Evolutionary conservation across 495 filamentous ascomycete genomes (phyloP).

Genomic region (Hypoxylon crocopeplum): DNA sequence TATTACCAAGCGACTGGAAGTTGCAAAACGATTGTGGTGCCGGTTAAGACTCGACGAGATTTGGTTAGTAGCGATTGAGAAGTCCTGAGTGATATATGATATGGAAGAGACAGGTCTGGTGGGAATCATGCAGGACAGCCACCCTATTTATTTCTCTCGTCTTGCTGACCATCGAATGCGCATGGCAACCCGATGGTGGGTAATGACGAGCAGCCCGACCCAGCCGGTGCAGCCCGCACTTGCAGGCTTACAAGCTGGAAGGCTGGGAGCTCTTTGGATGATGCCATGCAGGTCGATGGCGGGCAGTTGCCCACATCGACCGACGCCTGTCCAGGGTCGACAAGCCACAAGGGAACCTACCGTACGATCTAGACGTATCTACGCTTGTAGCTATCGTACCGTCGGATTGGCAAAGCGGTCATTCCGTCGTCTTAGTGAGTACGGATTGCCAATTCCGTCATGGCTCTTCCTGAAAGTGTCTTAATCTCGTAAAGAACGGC

Average conservation of each 20-base stretch:
- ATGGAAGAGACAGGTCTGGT: slow-evolving; percentile 11
- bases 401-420: slow-evolving; percentile 13
- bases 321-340: slow-evolving; percentile 24
- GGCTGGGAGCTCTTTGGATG: slow-evolving; percentile 31
- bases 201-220: slow-evolving; percentile 33
- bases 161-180: slow-evolving; percentile 6
- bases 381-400: slow-evolving; percentile 18
- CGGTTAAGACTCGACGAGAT: slow-evolving; percentile 32
- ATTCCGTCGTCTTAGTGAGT: slow-evolving; percentile 5
- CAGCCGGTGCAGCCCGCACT: slow-evolving; percentile 35
- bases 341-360: slow-evolving; percentile 33
- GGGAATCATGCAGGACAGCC: slow-evolving; percentile 27
- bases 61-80: slow-evolving; percentile 36
- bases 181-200: slow-evolving; percentile 36
- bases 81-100: slow-evolving; percentile 33
- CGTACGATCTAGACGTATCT: slow-evolving; percentile 26
- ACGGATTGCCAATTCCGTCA: slow-evolving; percentile 14
- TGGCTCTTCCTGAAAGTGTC: slow-evolving; percentile 6
- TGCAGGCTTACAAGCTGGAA: slow-evolving; percentile 29
- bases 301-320: slow-evolving; percentile 29
- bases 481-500: slow-evolving; percentile 22
- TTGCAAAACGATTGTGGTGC: slow-evolving; percentile 39
- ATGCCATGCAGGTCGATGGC: slow-evolving; percentile 30
- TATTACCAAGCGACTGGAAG: slow-evolving; percentile 31
- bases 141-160: slow-evolving; percentile 30